Conservation (phyloP, 805 yeast species). For the Yarrowia bubula region DNA sequence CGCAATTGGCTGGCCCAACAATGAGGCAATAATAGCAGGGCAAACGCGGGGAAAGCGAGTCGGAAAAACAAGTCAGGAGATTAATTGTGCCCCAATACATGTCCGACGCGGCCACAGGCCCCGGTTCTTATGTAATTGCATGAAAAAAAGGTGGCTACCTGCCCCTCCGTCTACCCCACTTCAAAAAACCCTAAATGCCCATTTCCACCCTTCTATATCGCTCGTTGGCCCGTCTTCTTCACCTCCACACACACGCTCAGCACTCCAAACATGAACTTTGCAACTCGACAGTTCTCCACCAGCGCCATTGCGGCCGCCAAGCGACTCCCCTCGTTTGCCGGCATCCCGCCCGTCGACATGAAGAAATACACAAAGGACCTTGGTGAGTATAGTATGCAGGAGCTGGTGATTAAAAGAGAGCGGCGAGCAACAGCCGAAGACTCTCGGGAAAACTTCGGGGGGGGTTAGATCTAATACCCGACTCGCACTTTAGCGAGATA, state of each 20-base stretch:
- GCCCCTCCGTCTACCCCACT: background rate
- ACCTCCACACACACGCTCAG: background rate
- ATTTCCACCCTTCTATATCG: background rate
- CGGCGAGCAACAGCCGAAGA: background rate
- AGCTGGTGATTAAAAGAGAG: background rate
- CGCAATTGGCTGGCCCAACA: background rate
- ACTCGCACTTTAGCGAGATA: background rate
- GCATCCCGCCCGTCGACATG: slow-evolving; percentile 37
- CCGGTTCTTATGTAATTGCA: background rate
- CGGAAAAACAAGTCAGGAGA: background rate
- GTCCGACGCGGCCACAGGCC: background rate
- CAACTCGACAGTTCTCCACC: slow-evolving; percentile 5
- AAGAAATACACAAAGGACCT: slow-evolving; percentile 36
- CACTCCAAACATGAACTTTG: background rate
- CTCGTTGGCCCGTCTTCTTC: background rate
- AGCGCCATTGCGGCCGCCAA: slow-evolving; percentile 16
- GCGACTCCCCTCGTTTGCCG: slow-evolving; percentile 40
- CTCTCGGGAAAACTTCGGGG: background rate
- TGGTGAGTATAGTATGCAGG: slow-evolving; percentile 26
- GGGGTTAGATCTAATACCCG: background rate
- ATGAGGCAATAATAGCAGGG: background rate
- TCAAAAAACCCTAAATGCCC: background rate
- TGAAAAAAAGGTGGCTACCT: background rate
- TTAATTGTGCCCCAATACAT: background rate
- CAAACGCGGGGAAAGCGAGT: background rate